Evolutionary conservation across 495 filamentous ascomycete genomes (phyloP).

Genomic region (Podospora anserina): DNA sequence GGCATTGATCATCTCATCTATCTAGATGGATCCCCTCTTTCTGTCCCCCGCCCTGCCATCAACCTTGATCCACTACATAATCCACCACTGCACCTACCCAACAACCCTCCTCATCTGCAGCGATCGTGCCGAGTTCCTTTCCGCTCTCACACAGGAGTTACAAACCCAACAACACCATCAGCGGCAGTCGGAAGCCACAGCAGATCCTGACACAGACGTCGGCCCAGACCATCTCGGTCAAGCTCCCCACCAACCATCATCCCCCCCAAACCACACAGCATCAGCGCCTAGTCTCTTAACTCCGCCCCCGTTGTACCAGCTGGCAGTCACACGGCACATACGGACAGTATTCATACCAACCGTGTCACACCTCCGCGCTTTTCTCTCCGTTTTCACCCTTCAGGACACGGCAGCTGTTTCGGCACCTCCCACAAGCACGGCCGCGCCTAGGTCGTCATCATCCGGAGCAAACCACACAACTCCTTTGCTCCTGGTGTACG

Average conservation of each 20-base stretch:
- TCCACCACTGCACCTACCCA: conserved; percentile 51
- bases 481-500: conserved; percentile 57
- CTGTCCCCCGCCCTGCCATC: conserved; percentile 51
- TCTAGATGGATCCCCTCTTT: conserved; percentile 36
- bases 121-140: conserved; percentile 60
- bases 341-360: conserved; percentile 68
- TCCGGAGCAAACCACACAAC: conserved; percentile 4
- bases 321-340: conserved; percentile 65
- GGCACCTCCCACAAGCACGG: conserved; percentile 26
- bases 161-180: not conserved
- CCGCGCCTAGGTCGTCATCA: not conserved
- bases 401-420: conserved; percentile 29
- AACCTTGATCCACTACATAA: conserved; percentile 61
- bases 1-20: not conserved
- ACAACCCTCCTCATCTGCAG: conserved; percentile 71
- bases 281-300: conserved; percentile 37
- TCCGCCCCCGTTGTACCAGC: conserved; percentile 62
- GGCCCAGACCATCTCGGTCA: not conserved
- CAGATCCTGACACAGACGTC: conserved; percentile 1
- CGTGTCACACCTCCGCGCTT: conserved; percentile 72
- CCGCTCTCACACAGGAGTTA: conserved; percentile 39
- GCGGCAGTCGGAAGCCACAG: not conserved
- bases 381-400: conserved; percentile 55
- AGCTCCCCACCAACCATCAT: not conserved
- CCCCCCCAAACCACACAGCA: conserved; percentile 3